Evolutionary conservation across 495 filamentous ascomycete genomes (phyloP), one percentile per base, ranked within the genome.

Genomic region (Xylaria telfairii): DNA sequence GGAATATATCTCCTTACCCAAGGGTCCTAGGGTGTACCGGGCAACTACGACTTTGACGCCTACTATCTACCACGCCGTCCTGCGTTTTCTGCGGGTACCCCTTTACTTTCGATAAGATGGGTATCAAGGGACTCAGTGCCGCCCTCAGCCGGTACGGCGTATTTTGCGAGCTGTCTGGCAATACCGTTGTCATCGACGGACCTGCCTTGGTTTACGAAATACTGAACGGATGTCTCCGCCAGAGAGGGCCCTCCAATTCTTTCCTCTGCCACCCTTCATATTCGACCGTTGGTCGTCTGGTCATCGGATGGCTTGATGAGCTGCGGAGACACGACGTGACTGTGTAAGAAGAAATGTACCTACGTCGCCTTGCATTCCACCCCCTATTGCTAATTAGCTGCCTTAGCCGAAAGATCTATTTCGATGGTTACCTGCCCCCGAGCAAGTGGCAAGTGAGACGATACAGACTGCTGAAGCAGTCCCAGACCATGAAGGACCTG

Each of bases 171-270:
- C 79, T 93, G 21, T 70, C 70, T 4, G 74, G 80, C 15, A 71
- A 76, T 51, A 76, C 74, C 1, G 83, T 92, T 7, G 88, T 91
- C 44, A 87, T 96, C 61, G 93, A 96, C 72, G 93, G 93, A 0
- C 92, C 93, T 0, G 89, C 87, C 15, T 82, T 96, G 24, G 91
- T 92, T 6, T 90, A 94, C 72, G 87, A 92, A 74, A 81, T 95
- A 46, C 88, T 90, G 56, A 78, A 86, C 13, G 78, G 87, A 15
- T 83, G 90, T 37, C 77, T 89, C 6, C 79, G 75, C 6, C 77
- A 78, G 53, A 83, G 78, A 59, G 51, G 78, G 60, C 51, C 60
- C 57, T 69, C 65, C 42, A 64, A 69, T 72, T 57, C 83, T 77
- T 81, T 81, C 75, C 57, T 81, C 85, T 74, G 89, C 3, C 84